Evolutionary conservation across 129 eudicot genomes (phyloP).

Genomic region (Chrysanthemum makinoi): DNA sequence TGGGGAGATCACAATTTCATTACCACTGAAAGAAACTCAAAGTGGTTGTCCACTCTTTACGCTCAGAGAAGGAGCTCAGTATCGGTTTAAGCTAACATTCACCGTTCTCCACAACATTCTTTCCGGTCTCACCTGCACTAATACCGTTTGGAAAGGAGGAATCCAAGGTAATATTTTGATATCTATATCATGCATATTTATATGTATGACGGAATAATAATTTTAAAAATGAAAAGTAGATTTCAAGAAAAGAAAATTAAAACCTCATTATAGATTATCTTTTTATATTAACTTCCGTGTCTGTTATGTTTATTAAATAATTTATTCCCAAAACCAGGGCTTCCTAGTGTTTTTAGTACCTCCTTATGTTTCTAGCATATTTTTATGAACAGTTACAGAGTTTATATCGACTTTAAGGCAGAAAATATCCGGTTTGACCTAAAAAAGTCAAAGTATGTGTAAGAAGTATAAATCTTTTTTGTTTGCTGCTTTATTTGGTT

Average conservation of each 20-base stretch:
- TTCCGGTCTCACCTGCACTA: constrained; percentile 68
- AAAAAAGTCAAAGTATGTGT: constrained; percentile 16
- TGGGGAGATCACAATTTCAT: constrained; percentile 58
- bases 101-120: constrained; percentile 76
- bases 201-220: neutral
- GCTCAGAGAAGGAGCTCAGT: constrained; percentile 71
- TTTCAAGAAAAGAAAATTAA: too few relatives aligned
- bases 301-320: neutral
- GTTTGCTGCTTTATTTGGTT: neutral
- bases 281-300: too few relatives aligned
- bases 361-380: neutral
- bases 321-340: too few relatives aligned
- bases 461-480: neutral
- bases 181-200: constrained; percentile 14
- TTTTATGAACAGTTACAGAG: neutral
- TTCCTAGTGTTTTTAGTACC: neutral
- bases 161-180: constrained; percentile 47
- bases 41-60: constrained; percentile 55
- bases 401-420: neutral
- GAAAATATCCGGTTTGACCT: constrained; percentile 13
- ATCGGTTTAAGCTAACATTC: constrained; percentile 64
- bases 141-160: constrained; percentile 71
- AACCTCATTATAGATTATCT: too few relatives aligned
- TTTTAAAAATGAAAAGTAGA: too few relatives aligned
- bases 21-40: constrained; percentile 58